Evolutionary conservation across 2,329 filamentous ascomycete genomes (phyloP).

Genomic region (Cladophialophora exuberans): DNA sequence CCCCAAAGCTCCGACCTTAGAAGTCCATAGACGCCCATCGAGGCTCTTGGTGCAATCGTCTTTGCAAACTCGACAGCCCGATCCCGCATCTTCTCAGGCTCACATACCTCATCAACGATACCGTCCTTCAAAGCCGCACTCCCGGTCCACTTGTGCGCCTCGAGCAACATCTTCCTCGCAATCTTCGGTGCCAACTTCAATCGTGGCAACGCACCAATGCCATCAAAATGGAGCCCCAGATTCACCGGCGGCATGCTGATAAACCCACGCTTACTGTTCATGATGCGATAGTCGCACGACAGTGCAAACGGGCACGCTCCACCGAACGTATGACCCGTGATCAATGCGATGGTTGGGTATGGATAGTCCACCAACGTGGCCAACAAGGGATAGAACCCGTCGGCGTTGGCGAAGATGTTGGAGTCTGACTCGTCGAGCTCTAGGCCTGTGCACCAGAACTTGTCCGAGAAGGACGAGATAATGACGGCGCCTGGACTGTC

Average conservation of each 20-base stretch:
- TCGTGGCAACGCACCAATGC: conserved; percentile 56
- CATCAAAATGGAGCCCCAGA: conserved; percentile 59
- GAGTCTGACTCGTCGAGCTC: conserved; percentile 52
- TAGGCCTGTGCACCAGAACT: conserved; percentile 52
- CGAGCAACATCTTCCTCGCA: conserved; percentile 60
- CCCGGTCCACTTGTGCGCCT: conserved; percentile 59
- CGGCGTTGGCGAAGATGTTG: conserved; percentile 60
- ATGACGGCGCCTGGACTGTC: conserved; percentile 57
- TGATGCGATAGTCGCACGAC: conserved; percentile 52
- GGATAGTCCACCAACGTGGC: conserved; percentile 55
- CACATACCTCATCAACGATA: conserved; percentile 56
- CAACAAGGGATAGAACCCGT: conserved; percentile 59
- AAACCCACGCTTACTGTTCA: conserved; percentile 53
- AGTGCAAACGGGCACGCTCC: conserved; percentile 53
- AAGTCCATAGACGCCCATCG: conserved; percentile 52
- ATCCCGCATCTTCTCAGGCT: conserved; percentile 54
- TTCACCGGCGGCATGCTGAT: conserved; percentile 58
- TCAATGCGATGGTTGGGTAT: conserved; percentile 51
- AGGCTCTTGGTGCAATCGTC: conserved; percentile 44
- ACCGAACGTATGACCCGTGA: conserved; percentile 56
- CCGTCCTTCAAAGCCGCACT: conserved; percentile 56
- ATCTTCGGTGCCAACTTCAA: conserved; percentile 56
- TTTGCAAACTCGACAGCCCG: conserved; percentile 50
- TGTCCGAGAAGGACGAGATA: conserved; percentile 52
- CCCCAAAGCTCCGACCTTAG: conserved; percentile 58